Percentiles rank a stretch among this genome's conserved stretches.
These are phyloP conservation scores for Ustilago xerochloae DNA, from an alignment of 1,284 basidiomycete species.

Conservation along the genomic window DNA sequence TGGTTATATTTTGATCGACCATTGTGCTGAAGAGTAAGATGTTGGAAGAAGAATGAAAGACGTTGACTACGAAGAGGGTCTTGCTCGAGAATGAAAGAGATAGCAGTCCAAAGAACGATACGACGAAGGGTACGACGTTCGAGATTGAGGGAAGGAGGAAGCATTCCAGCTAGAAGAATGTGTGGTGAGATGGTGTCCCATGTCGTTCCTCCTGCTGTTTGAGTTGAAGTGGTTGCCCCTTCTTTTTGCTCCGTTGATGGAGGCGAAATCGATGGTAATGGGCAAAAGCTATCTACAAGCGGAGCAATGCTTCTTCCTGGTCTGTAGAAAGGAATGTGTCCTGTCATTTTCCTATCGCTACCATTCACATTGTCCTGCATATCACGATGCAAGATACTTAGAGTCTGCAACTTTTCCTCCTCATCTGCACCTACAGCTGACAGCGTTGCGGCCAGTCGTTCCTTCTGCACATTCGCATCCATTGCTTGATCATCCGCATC, in stretches of 20 bases:
- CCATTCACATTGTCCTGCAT: background rate
- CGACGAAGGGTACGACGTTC: constrained; percentile 9
- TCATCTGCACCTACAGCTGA: constrained; percentile 18
- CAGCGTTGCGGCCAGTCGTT: constrained; percentile 14
- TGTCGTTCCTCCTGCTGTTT: background rate
- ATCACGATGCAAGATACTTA: constrained; percentile 27
- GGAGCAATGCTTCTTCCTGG: constrained; percentile 18
- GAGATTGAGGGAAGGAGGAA: constrained; percentile 23
- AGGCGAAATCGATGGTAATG: constrained; percentile 1
- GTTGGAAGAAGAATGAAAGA: constrained; percentile 15
- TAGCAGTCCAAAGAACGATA: constrained; percentile 30
- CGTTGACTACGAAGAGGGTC: constrained; percentile 9
- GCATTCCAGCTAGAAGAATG: constrained; percentile 18
- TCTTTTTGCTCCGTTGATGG: background rate
- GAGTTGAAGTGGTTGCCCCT: background rate
- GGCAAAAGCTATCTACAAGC: constrained; percentile 5
- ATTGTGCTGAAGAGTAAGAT: constrained; percentile 3
- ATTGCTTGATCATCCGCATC: background rate
- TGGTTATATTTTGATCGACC: background rate
- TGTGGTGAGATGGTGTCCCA: constrained; percentile 11
- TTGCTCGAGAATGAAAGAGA: constrained; percentile 21
- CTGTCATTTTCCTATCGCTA: background rate
- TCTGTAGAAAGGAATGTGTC: constrained; percentile 17
- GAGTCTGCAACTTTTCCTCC: constrained; percentile 14
- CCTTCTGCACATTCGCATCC: background rate